Percentiles rank a stretch among this genome's conserved stretches.
Conservation (phyloP, 108 stramenopile genomes). For the Nitzschia sp. region DNA sequence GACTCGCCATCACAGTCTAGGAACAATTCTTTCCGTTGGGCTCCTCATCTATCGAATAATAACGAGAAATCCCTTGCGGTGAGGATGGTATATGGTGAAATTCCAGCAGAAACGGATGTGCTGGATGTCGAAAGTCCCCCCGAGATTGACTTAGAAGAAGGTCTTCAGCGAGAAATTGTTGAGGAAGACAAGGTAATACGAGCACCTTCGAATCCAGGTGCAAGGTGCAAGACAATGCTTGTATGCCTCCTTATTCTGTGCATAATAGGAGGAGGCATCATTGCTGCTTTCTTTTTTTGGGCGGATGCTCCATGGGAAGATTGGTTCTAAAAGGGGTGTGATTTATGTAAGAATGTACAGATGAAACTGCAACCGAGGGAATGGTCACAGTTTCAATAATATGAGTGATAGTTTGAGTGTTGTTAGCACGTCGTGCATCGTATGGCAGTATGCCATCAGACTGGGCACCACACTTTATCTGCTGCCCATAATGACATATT, state of each 20-base stretch:
- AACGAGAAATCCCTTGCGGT: background rate
- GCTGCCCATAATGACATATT: too few relatives aligned
- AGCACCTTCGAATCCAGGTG: background rate
- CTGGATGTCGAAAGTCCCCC: background rate
- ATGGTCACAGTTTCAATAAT: too few relatives aligned
- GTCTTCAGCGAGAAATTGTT: background rate
- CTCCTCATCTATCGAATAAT: constrained; percentile 9
- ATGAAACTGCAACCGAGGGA: too few relatives aligned
- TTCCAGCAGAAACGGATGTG: background rate
- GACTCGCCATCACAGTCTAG: background rate
- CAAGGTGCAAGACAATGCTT: background rate
- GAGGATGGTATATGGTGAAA: background rate
- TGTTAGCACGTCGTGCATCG: too few relatives aligned
- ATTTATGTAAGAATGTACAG: too few relatives aligned
- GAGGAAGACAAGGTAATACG: background rate
- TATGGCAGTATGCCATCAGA: too few relatives aligned
- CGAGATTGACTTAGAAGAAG: constrained; percentile 5
- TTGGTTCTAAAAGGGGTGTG: background rate
- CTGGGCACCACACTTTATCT: too few relatives aligned
- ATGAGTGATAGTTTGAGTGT: too few relatives aligned
- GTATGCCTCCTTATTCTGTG: background rate
- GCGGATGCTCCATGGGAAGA: constrained; percentile 9
- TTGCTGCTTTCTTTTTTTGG: constrained; percentile 13
- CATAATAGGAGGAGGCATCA: constrained; percentile 4
- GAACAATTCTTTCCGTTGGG: constrained; percentile 12